phyloP scores from a whole-genome alignment of 2,329 filamentous ascomycete species.

The Trichothecium roseum region DNA sequence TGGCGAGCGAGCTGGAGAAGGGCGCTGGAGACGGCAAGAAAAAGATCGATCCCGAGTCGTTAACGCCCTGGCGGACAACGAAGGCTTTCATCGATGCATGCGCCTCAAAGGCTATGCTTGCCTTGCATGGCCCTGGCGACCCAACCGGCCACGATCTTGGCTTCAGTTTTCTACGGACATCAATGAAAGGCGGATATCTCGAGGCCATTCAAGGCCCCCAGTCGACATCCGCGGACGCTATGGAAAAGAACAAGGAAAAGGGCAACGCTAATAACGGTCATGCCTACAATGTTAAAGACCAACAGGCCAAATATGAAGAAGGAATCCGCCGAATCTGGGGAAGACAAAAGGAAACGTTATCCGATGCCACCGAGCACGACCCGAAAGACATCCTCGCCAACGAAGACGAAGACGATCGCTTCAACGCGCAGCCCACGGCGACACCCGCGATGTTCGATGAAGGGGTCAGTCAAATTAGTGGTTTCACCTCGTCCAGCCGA shows the following conservation, averaged over 20 bases:
- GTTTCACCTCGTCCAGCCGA: slow-evolving; percentile 54
- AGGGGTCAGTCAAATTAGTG: slow-evolving; percentile 67
- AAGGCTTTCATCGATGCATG: slow-evolving; percentile 95
- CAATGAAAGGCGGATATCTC: slow-evolving; percentile 95
- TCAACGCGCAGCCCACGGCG: slow-evolving; percentile 61
- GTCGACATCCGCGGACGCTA: slow-evolving; percentile 68
- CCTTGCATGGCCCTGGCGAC: slow-evolving; percentile 87
- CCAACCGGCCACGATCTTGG: slow-evolving; percentile 87
- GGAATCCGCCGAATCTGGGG: slow-evolving; percentile 91
- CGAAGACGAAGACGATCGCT: slow-evolving; percentile 54
- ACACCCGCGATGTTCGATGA: slow-evolving; percentile 65
- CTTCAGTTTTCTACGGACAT: slow-evolving; percentile 95
- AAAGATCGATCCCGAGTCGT: slow-evolving; percentile 57
- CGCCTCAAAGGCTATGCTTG: slow-evolving; percentile 92
- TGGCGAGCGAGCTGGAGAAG: slow-evolving; percentile 34
- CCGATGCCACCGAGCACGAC: slow-evolving; percentile 58
- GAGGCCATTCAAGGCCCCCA: slow-evolving; percentile 63
- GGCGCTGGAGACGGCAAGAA: slow-evolving; percentile 31
- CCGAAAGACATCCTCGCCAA: slow-evolving; percentile 49
- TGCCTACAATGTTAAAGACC: slow-evolving; percentile 92
- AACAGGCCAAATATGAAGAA: slow-evolving; percentile 84
- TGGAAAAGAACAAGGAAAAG: slow-evolving; percentile 60
- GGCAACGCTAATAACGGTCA: slow-evolving; percentile 78
- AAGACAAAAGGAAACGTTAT: slow-evolving; percentile 69
- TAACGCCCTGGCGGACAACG: slow-evolving; percentile 93